Evolutionary conservation across 192 early-diverging fungal species (phyloP), one percentile per base, ranked within the genome.

Genomic region (Phycomyces nitens): DNA sequence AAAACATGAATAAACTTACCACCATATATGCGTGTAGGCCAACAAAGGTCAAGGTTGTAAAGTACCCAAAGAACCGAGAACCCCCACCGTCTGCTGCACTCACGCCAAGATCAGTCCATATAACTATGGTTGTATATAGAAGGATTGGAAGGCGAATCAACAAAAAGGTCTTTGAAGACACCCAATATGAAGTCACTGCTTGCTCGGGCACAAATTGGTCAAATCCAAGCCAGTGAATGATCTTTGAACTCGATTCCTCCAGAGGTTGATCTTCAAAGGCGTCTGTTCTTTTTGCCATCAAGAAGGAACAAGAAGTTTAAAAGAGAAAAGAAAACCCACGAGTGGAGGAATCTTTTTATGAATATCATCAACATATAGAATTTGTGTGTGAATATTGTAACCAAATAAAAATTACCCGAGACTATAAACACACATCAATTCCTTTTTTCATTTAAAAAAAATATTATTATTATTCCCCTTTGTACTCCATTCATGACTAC

Each of bases 131-230:
- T 21, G 60, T 39, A 47, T 62, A 69, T 3, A 69, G 20, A 11
- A 42, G 15, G 7, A 63, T 20, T 22, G 54, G 18, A 4, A 62
- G 12, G 4, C 68, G 53, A 26, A 69, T 69, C 3, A 53, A 8
- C 27, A 70, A 58, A 12, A 75, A 56, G 18, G 62, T 62, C 20
- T 43, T 60, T 12, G 54, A 44, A 0, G 60, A 62, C 1, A 75
- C 51, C 27, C 56, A 75, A 40, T 75, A 27, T 24, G 73, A 75
- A 7, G 60, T 70, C 23, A 75, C 68, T 2, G 68, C 73, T 24
- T 53, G 12, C 29, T 70, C 60, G 15, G 73, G 68, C n/a, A 62
- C 64, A 56, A 75, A 75, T 42, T 70, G 67, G 56, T 75, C 73
- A 34, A 75, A 60, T 7, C 58, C 58, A 53, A 75, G 55, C 67